Evolutionary conservation across 192 early-diverging fungal species (phyloP).

Genomic region (Coemansia sp.): DNA sequence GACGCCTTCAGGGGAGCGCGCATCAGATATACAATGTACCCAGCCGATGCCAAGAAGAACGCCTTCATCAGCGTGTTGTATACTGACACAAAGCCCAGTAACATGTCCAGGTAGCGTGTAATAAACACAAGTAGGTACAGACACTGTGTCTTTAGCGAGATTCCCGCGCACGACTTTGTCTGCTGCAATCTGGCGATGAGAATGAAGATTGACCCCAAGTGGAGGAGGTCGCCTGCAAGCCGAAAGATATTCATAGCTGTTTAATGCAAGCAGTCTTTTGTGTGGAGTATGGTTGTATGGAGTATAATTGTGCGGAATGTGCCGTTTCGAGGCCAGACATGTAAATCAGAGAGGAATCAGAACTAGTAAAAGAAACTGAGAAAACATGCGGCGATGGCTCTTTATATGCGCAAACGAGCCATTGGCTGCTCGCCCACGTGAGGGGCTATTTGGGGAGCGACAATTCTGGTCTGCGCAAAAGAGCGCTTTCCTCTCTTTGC

Average conservation of each 20-base stretch:
- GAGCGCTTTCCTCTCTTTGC: not conserved
- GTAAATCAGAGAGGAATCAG: not conserved
- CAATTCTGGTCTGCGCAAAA: no score
- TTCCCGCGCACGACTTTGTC: conserved; percentile 87
- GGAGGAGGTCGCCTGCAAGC: conserved; percentile 88
- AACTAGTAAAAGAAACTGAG: not conserved
- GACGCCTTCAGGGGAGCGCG: conserved; percentile 79
- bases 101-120: conserved; percentile 93
- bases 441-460: not conserved
- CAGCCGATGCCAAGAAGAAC: conserved; percentile 84
- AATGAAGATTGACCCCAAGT: conserved; percentile 91
- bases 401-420: not conserved
- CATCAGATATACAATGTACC: conserved; percentile 94
- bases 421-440: conserved; percentile 1
- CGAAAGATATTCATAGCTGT: conserved; percentile 88
- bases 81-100: conserved; percentile 68
- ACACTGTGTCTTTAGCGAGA: conserved; percentile 96
- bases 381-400: not conserved
- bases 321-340: not conserved
- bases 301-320: conserved; percentile 1
- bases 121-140: conserved; percentile 89
- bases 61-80: conserved; percentile 97
- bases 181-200: conserved; percentile 88
- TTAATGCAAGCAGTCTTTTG: not conserved
- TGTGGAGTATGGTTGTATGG: not conserved